A percentile compares a stretch with the other conserved stretches of the same genome.
phyloP scores from a whole-genome alignment of 441 rosid species.

The Gossypium aridum region DNA sequence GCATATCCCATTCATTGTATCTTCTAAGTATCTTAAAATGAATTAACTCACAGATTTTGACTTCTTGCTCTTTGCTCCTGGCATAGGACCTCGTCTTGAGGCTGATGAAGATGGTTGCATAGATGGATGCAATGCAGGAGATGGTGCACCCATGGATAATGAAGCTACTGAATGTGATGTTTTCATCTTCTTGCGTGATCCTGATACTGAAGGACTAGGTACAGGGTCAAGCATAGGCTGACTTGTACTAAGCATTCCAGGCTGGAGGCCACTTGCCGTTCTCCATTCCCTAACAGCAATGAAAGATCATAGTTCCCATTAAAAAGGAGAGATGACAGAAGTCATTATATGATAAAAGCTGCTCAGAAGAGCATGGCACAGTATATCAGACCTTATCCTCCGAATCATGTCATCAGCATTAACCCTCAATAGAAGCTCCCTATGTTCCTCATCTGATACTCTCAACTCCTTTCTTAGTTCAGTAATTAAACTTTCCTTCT shows the following conservation, averaged over 20 bases:
- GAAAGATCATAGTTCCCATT: slow-evolving; percentile 19
- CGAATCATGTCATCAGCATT: slow-evolving; percentile 80
- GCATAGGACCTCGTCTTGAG: slow-evolving; percentile 69
- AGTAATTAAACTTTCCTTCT: slow-evolving; percentile 92
- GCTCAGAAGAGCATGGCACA: slow-evolving; percentile 10
- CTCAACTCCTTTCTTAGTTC: slow-evolving; percentile 94
- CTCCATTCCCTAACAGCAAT: slow-evolving; percentile 87
- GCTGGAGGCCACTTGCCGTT: slow-evolving; percentile 59
- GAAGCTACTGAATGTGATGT: slow-evolving; percentile 81
- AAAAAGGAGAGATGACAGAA: slow-evolving; percentile 22
- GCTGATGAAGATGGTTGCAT: slow-evolving; percentile 80
- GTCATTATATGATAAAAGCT: slow-evolving; percentile 10
- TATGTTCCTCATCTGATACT: slow-evolving; percentile 97
- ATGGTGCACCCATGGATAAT: slow-evolving; percentile 72
- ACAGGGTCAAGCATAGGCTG: slow-evolving; percentile 64
- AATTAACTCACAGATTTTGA: slow-evolving; percentile 72
- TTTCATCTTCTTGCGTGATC: slow-evolving; percentile 88
- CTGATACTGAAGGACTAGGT: slow-evolving; percentile 91
- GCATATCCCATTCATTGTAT: background rate
- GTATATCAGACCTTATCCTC: slow-evolving; percentile 71
- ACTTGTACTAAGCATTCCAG: slow-evolving; percentile 54
- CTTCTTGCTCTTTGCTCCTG: slow-evolving; percentile 75
- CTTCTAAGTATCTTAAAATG: background rate
- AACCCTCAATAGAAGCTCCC: slow-evolving; percentile 79
- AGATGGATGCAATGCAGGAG: slow-evolving; percentile 73